Percentiles rank a stretch among this genome's conserved stretches.
phyloP scores from a whole-genome alignment of 371 early-diverging fungal species.

The Ordospora pajunii region DNA sequence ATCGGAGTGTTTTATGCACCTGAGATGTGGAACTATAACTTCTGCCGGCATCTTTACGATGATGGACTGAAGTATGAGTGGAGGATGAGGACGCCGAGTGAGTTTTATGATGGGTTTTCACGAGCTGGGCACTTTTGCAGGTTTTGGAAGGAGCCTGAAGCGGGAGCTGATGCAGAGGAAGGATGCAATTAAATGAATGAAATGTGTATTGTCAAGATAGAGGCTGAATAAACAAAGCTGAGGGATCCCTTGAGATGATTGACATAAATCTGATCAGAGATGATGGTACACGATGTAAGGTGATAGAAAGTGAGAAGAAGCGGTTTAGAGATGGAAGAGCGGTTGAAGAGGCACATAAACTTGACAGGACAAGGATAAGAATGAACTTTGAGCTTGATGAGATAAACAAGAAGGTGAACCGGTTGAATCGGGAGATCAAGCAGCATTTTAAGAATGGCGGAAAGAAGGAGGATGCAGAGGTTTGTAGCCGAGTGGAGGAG shows the following conservation, averaged over 20 bases:
- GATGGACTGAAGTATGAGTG: constrained; percentile 8
- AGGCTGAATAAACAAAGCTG: neutral
- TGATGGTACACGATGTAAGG: constrained; percentile 13
- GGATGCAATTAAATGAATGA: neutral
- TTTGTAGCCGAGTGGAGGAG: constrained; percentile 12
- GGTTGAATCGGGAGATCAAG: constrained; percentile 32
- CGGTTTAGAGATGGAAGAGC: constrained; percentile 36
- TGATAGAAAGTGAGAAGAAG: constrained; percentile 50
- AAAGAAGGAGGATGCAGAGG: constrained; percentile 30
- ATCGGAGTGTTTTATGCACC: neutral
- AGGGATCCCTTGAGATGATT: constrained; percentile 27
- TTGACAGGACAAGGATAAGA: constrained; percentile 48
- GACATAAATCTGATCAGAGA: constrained; percentile 49
- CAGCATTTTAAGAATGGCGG: constrained; percentile 18
- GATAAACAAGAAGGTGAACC: constrained; percentile 50
- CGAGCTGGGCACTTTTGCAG: neutral
- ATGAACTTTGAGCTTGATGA: constrained; percentile 49
- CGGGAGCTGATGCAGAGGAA: neutral
- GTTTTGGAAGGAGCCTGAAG: neutral
- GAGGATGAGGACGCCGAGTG: constrained; percentile 1
- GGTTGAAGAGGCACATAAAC: constrained; percentile 38
- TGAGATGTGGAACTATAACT: constrained; percentile 38
- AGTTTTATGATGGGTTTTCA: constrained; percentile 26
- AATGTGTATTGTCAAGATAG: neutral
- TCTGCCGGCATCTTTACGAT: neutral